Conservation (phyloP, 2,329 filamentous ascomycete species). For the Bimuria novae-zelandiae region DNA sequence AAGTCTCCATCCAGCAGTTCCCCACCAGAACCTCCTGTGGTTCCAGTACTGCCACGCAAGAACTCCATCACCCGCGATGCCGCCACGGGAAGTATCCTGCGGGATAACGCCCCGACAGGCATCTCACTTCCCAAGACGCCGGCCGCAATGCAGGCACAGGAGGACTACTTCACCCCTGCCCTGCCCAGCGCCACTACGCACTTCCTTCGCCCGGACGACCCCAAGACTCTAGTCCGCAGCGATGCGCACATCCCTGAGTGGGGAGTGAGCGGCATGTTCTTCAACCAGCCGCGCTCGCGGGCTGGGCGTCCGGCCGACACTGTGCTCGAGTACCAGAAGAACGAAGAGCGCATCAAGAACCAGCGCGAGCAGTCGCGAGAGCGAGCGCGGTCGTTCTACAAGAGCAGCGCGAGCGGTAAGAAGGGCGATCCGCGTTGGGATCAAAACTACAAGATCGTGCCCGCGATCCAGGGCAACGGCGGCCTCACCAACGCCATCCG, state of each 20-base stretch:
- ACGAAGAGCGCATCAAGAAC: constrained; percentile 45
- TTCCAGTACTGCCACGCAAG: constrained; percentile 52
- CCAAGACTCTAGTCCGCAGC: constrained; percentile 65
- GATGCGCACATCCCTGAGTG: constrained; percentile 78
- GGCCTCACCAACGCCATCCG: constrained; percentile 87
- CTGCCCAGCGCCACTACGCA: constrained; percentile 56
- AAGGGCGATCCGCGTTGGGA: constrained; percentile 57
- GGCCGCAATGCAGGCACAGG: constrained; percentile 41
- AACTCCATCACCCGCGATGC: constrained; percentile 48
- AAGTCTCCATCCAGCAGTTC: constrained; percentile 22
- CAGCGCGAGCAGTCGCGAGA: constrained; percentile 30
- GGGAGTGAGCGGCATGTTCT: constrained; percentile 65
- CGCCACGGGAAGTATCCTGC: constrained; percentile 47
- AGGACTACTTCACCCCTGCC: constrained; percentile 53
- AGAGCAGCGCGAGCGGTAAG: constrained; percentile 39
- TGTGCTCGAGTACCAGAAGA: constrained; percentile 66
- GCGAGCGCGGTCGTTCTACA: constrained; percentile 17
- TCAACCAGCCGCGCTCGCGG: constrained; percentile 78
- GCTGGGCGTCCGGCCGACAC: constrained; percentile 74
- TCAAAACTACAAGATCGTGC: constrained; percentile 82
- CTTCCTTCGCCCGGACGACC: constrained; percentile 55
- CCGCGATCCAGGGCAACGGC: constrained; percentile 88
- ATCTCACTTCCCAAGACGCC: constrained; percentile 49
- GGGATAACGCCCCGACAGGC: constrained; percentile 32
- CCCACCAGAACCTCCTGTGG: constrained; percentile 26